These are phyloP conservation scores for Lasiosphaeria ovina DNA, from an alignment of 495 filamentous ascomycete species.

Conservation along the genomic window DNA sequence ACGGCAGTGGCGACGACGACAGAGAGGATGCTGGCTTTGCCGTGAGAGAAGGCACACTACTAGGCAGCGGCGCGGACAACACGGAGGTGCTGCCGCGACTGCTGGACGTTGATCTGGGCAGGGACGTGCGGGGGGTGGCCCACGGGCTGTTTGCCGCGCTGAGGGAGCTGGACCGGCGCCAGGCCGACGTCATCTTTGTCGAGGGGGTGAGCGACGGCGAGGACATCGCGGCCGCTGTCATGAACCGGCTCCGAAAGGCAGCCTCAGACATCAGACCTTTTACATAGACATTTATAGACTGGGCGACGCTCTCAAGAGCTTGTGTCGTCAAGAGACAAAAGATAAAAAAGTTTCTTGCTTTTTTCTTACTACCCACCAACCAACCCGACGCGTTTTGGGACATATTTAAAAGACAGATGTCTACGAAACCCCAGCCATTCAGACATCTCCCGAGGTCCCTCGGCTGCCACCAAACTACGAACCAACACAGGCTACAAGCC, in stretches of 20 bases:
- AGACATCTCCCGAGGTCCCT: neutral
- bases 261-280: slow-evolving; percentile 54
- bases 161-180: slow-evolving; percentile 74
- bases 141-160: slow-evolving; percentile 84
- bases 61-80: slow-evolving; percentile 31
- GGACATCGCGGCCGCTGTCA: slow-evolving; percentile 86
- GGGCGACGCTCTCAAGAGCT: slow-evolving; percentile 19
- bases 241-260: slow-evolving; percentile 93
- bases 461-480: neutral
- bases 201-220: slow-evolving; percentile 83
- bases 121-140: slow-evolving; percentile 68
- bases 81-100: slow-evolving; percentile 37
- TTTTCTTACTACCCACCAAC: neutral
- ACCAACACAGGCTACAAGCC: slow-evolving; percentile 43
- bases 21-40: neutral
- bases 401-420: no score
- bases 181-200: slow-evolving; percentile 83
- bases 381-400: no score
- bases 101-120: slow-evolving; percentile 64
- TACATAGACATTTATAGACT: slow-evolving; percentile 28
- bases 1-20: neutral
- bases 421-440: no score
- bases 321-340: neutral
- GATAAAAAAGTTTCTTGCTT: neutral
- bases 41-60: neutral